Evolutionary conservation across 2,329 filamentous ascomycete genomes (phyloP).

Genomic region (Aureobasidium mangrovei): DNA sequence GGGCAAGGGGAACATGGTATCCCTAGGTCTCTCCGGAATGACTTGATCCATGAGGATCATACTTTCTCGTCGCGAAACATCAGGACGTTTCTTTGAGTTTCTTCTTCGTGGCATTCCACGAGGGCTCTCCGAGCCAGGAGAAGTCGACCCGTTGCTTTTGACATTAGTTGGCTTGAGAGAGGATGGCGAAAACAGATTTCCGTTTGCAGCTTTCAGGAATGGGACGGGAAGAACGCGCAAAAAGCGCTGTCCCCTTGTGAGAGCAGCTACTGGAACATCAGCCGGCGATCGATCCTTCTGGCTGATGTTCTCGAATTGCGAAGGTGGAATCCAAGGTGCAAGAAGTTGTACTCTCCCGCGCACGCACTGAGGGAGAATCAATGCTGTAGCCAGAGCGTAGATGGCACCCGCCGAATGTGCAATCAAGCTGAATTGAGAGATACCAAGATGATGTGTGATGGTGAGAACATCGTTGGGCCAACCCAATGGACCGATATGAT

Average conservation of each 20-base stretch:
- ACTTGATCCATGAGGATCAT: conserved; percentile 44
- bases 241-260: conserved; percentile 86
- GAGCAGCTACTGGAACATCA: conserved; percentile 60
- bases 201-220: conserved; percentile 88
- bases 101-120: background rate
- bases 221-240: conserved; percentile 83
- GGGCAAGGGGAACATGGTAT: conserved; percentile 24
- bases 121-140: background rate
- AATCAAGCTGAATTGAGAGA: conserved; percentile 91
- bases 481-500: conserved; percentile 69
- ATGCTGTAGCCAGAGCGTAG: conserved; percentile 86
- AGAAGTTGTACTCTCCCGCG: conserved; percentile 88
- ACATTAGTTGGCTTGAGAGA: conserved; percentile 27
- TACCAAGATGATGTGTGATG: conserved; percentile 84
- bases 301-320: conserved; percentile 74
- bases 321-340: conserved; percentile 95
- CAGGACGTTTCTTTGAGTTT: conserved; percentile 17
- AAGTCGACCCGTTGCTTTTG: conserved; percentile 18
- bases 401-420: conserved; percentile 97
- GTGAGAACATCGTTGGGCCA: conserved; percentile 94
- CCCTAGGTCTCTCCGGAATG: conserved; percentile 29
- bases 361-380: conserved; percentile 94
- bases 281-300: conserved; percentile 25
- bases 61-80: conserved; percentile 34
- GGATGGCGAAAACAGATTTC: conserved; percentile 81